Percentiles rank a stretch among this genome's conserved stretches.
Evolutionary conservation across 495 filamentous ascomycete genomes (phyloP).

Genomic region (Achaetomiella virescens): DNA sequence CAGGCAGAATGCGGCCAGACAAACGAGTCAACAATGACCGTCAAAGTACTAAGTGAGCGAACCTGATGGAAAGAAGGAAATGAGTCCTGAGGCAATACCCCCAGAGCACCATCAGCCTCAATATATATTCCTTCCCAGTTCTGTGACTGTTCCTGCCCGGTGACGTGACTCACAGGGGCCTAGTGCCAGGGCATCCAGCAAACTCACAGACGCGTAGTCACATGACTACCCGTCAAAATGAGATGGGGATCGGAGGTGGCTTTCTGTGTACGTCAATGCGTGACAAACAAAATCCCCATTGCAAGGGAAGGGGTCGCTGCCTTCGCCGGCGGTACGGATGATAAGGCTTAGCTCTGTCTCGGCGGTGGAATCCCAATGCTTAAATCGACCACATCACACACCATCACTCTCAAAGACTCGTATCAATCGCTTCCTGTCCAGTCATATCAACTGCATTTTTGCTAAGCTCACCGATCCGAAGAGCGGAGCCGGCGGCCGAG

Average conservation of each 20-base stretch:
- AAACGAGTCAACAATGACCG: neutral
- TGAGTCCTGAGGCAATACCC: neutral
- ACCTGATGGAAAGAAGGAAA: neutral
- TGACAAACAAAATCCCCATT: too few relatives aligned
- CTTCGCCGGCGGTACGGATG: too few relatives aligned
- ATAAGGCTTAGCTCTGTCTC: too few relatives aligned
- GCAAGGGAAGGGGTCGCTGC: too few relatives aligned
- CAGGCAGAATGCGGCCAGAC: too few relatives aligned
- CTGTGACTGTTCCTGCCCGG: neutral
- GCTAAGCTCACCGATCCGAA: neutral
- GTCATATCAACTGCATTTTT: too few relatives aligned
- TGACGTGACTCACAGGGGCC: constrained; percentile 9
- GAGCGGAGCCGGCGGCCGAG: neutral
- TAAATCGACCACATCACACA: too few relatives aligned
- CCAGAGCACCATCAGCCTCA: neutral
- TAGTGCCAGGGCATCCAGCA: neutral
- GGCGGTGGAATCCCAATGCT: too few relatives aligned
- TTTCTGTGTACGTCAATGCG: neutral
- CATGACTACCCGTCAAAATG: constrained; percentile 1
- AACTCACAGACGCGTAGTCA: constrained; percentile 6
- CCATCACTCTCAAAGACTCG: too few relatives aligned
- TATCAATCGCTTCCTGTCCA: too few relatives aligned
- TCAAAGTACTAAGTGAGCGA: neutral
- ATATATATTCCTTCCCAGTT: constrained; percentile 2
- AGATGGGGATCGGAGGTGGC: neutral